Evolutionary conservation across 768 basidiomycete genomes (phyloP), one percentile per base, ranked within the genome.

Genomic region (Inosperma sp.): DNA sequence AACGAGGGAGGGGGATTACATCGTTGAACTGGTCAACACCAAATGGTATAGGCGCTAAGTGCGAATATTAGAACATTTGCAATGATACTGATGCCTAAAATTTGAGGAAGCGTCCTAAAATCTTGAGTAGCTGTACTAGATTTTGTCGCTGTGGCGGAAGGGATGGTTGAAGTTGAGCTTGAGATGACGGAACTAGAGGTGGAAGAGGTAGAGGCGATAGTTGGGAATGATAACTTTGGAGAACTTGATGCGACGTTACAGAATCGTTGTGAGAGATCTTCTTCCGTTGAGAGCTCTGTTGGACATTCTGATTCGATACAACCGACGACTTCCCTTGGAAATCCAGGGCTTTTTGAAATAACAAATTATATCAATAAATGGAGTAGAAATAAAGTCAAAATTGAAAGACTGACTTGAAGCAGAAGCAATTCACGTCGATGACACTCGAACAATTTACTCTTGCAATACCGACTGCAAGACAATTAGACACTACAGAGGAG

Each of bases 401-500:
- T 22, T 22, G 10, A 46, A 52, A 41, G 37, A 54, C 70, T 52
- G 59, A 71, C 70, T 63, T 70, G 17, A 58, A 39, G 51, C 80
- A 80, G 58, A 72, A 81, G 56, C 80, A 81, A 48, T 74, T 68
- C 26, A 80, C 74, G 5, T 74, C 73, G 10, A 69, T 64, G 22
- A 80, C 55, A 49, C 72, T 76, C 5, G 65, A 53, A 61, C 79
- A 81, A 33, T 71, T 73, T 0, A 70, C 68, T 3, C 57, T 52
- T 2, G 69, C 60, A 6, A 72, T 67, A 1, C 74, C 70, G 1
- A 65, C 50, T 7, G 65, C 67, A 3, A 80, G 62, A 55, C 80
- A 81, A 33, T 68, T 62, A 26, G 69, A 68, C 9, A 80, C 80
- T 80, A n/a, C n/a, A n/a, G n/a, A n/a, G n/a, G n/a, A n/a, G n/a